phyloP scores from a whole-genome alignment of 352 stramenopile species.

The Pseudoperonospora humuli region DNA sequence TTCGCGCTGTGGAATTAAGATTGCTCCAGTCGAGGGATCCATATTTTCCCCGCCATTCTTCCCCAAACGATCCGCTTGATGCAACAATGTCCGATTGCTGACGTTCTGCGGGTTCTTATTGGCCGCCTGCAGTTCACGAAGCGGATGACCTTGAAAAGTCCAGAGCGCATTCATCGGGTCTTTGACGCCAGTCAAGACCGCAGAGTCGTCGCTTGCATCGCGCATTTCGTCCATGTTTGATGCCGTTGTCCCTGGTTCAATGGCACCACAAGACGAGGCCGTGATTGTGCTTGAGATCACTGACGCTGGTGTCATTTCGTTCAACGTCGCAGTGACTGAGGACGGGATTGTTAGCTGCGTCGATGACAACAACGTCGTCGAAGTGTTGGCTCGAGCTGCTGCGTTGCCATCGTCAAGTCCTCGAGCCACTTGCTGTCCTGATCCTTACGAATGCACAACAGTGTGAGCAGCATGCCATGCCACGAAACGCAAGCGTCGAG shows the following conservation, averaged over 20 bases:
- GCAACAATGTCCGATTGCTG: slow-evolving; percentile 7
- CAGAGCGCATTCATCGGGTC: slow-evolving; percentile 59
- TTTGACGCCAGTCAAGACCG: slow-evolving; percentile 14
- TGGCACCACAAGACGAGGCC: slow-evolving; percentile 5
- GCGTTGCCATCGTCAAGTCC: slow-evolving; percentile 8
- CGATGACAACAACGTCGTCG: slow-evolving; percentile 8
- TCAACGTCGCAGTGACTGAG: slow-evolving; percentile 7
- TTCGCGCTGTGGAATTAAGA: slow-evolving; percentile 1
- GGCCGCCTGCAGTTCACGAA: slow-evolving; percentile 37
- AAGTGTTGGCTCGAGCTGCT: slow-evolving; percentile 5
- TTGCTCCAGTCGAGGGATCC: slow-evolving; percentile 4
- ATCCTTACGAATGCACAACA: slow-evolving; percentile 4
- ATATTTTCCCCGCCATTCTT: slow-evolving; percentile 3
- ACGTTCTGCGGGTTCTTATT: slow-evolving; percentile 30
- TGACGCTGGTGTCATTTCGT: slow-evolving; percentile 5
- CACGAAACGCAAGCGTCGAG: too few species aligned
- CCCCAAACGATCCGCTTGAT: slow-evolving; percentile 8
- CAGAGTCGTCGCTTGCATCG: slow-evolving; percentile 4
- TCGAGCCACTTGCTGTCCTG: slow-evolving; percentile 6
- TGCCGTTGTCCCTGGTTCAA: slow-evolving; percentile 3
- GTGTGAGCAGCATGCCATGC: slow-evolving; percentile 1
- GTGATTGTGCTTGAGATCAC: not conserved
- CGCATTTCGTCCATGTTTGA: slow-evolving; percentile 14
- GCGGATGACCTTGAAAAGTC: slow-evolving; percentile 51
- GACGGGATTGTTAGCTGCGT: not conserved